Base-by-base conservation (phyloP, 78 protist genomes). In the Speleostelium caveatum region DNA sequence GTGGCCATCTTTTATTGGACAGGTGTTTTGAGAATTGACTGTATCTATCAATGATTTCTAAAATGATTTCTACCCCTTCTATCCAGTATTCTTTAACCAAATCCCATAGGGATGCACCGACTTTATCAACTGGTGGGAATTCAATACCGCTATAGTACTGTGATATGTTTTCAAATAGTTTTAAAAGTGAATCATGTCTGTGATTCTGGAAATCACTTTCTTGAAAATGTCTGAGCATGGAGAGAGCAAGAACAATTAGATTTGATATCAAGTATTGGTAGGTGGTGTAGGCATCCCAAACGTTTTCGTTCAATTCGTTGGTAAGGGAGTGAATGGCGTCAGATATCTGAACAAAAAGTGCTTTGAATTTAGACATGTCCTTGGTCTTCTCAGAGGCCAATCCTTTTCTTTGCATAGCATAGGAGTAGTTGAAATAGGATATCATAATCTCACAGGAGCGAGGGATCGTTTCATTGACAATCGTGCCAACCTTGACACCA, bases 401-500 rank as follows among this genome's bases (percentile, higher is more conserved):
- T n/a, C n/a, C n/a, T n/a, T n/a, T n/a, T n/a, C n/a, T n/a, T n/a
- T n/a, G n/a, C n/a, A n/a, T 49, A 12, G 55, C 12, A 12, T 16
- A 49, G 8, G 55, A 8, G 16, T 14, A 58, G 16, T 71, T 71
- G 30, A 71, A 51, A 51, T 51, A 51, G 28, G 21, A 28, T 3
- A 21, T 24, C 26, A 71, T n/a, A 8, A 71, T 71, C 28, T 71
- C 77, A 21, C 77, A 71, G 14, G 45, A 6, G 26, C 45, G 24
- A 14, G 77, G 77, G 41, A 71, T 71, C 0, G 49, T 51, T 2
- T 49, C 26, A 71, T 71, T 71, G 21, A 71, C 45, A 5, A 32
- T 26, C 3, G 49, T 71, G 7, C 49, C 77, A 16, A 41, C 77
- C 1, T 59, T n/a, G 28, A 49, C 77, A 51, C 77, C 77, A 71